Base-by-base conservation (phyloP, 495 filamentous ascomycete species). In the Cercophora samala region DNA sequence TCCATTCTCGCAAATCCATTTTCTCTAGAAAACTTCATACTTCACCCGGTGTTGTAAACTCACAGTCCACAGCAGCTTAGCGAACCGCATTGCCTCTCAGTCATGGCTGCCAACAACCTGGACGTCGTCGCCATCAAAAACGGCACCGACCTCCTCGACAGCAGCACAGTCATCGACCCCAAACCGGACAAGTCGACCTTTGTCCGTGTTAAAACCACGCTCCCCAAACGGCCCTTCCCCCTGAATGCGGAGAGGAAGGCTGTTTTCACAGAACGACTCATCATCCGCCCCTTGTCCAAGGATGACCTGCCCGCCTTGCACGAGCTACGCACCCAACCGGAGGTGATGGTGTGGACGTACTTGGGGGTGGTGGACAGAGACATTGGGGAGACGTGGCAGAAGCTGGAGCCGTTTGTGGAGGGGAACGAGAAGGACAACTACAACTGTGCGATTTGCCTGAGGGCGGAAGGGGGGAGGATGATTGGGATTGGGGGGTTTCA, bases 311-410 rank as follows among this genome's bases (percentile, higher is more conserved):
- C 74, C 2, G 78, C 62, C 6, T 37, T 84, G 22, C 73, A 80
- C 58, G 60, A 58, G 15, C 64, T 86, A 5, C 82, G 83, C 21
- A 78, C 70, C 23, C 80, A 85, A 70, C 77, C 79, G 4, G 82
- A 85, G 70, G 81, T 85, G 51, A 85, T 86, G 83, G 66, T 60
- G 22, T 84, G 76, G 75, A 82, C 81, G 4, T 22, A n/a, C 0
- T 17, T 58, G n/a, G 79, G 79, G 5, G 61, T 60, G 17, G 69
- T 75, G 11, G 84, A 85, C 64, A 29, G 63, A 8, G 68, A 73
- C 32, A 60, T 81, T 2, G 74, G 72, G 17, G 74, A 74, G 51
- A 80, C 82, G 15, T 67, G 69, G 55, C 60, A 23, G 2, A 72
- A 60, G 51, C 64, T 84, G 56, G 64, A 69, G 5, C 24, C n/a